These are phyloP conservation scores for Combretum micranthum DNA, from an alignment of 345 rosid species.

Conservation along the genomic window DNA sequence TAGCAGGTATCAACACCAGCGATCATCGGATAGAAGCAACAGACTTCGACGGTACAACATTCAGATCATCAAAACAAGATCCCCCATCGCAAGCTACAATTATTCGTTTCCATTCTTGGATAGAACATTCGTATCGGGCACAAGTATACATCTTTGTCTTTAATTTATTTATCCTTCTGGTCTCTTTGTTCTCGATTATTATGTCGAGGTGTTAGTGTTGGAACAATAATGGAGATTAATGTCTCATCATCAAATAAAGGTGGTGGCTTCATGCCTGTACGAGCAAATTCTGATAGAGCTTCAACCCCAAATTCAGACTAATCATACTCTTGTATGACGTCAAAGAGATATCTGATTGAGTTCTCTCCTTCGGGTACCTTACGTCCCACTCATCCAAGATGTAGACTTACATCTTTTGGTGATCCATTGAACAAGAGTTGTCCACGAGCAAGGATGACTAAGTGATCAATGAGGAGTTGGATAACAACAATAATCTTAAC, in stretches of 20 bases:
- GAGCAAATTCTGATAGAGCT: slow-evolving; percentile 41
- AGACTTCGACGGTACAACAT: no score
- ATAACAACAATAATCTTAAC: no score
- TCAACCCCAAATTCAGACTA: slow-evolving; percentile 48
- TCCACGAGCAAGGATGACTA: slow-evolving; percentile 56
- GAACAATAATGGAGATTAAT: slow-evolving; percentile 21
- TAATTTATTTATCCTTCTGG: slow-evolving; percentile 4
- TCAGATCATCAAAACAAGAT: no score
- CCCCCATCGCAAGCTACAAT: no score
- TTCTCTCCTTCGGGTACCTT: slow-evolving; percentile 52
- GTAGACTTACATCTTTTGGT: slow-evolving; percentile 42
- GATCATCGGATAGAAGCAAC: no score
- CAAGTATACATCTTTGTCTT: no score
- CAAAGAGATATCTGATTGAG: slow-evolving; percentile 48
- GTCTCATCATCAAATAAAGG: slow-evolving; percentile 22
- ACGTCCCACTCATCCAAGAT: slow-evolving; percentile 44
- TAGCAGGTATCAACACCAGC: no score
- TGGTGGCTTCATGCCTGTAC: slow-evolving; percentile 48
- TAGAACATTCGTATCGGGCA: no score
- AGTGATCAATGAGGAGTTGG: slow-evolving; percentile 51
- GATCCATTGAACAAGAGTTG: slow-evolving; percentile 65
- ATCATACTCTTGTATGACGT: slow-evolving; percentile 56
- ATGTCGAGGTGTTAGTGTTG: slow-evolving; percentile 21
- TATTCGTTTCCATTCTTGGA: no score
- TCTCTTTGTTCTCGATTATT: slow-evolving; percentile 3